phyloP scores from a whole-genome alignment of 1,284 basidiomycete species.

The Hymenochaete sp. region DNA sequence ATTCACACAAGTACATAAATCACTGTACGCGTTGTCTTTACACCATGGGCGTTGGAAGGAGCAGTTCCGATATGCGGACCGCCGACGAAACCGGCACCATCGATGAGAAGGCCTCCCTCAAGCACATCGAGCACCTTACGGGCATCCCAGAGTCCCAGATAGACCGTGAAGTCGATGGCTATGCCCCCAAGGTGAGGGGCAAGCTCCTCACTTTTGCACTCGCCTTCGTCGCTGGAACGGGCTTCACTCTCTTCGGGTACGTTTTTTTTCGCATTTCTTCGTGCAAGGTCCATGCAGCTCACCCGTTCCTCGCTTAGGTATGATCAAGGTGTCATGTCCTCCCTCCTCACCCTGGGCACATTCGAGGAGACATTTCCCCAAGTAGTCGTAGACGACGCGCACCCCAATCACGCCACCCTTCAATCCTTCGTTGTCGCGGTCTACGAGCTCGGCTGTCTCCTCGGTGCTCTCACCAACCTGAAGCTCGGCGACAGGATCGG shows the following conservation, averaged over 20 bases:
- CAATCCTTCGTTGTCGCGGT: conserved; percentile 49
- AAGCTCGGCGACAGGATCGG: conserved; percentile 49
- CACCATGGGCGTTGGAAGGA: no score
- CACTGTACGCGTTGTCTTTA: no score
- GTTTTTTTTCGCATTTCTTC: conserved; percentile 15
- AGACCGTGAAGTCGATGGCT: conserved; percentile 6
- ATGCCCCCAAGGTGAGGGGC: conserved; percentile 34
- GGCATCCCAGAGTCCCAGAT: conserved; percentile 8
- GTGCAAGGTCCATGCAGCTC: background rate
- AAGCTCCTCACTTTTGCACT: conserved; percentile 35
- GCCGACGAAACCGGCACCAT: conserved; percentile 8
- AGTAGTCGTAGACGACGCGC: conserved; percentile 28
- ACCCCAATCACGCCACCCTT: conserved; percentile 40
- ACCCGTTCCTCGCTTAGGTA: conserved; percentile 33
- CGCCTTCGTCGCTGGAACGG: conserved; percentile 45
- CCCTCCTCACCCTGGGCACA: conserved; percentile 41
- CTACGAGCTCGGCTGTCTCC: conserved; percentile 47
- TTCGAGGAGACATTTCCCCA: conserved; percentile 46
- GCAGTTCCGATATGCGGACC: no score
- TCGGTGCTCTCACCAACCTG: conserved; percentile 43
- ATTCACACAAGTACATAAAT: no score
- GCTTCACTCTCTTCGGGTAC: conserved; percentile 51
- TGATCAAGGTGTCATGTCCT: conserved; percentile 60
- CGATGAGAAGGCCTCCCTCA: conserved; percentile 12
- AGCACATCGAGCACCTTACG: conserved; percentile 14